Percentiles rank a stretch among this genome's conserved stretches.
Conservation (phyloP, 139 green algal genomes). For the Pseudopediastrum boryanum region DNA sequence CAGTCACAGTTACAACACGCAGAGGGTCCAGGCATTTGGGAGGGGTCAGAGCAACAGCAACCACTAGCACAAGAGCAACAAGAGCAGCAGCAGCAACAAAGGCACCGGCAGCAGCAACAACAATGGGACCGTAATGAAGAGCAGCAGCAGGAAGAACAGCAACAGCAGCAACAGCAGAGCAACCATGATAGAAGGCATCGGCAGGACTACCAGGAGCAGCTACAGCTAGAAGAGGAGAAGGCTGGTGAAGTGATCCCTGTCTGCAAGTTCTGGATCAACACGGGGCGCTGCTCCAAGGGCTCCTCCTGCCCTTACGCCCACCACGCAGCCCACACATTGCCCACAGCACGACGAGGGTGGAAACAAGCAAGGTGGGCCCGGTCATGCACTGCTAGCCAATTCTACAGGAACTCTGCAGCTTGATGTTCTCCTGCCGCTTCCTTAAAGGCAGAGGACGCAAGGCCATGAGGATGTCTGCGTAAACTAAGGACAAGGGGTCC, state of each 20-base stretch:
- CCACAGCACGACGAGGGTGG: too few relatives aligned
- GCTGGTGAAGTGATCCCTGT: background rate
- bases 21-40: too few relatives aligned
- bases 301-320: slow-evolving; percentile 52
- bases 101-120: background rate
- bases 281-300: slow-evolving; percentile 51
- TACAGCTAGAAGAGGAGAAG: background rate
- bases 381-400: too few relatives aligned
- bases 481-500: too few relatives aligned
- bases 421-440: too few relatives aligned
- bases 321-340: too few relatives aligned
- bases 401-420: too few relatives aligned
- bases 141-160: background rate
- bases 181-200: background rate
- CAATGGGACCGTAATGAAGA: background rate
- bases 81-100: slow-evolving; percentile 3
- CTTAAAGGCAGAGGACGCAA: too few relatives aligned
- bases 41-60: too few relatives aligned
- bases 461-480: too few relatives aligned
- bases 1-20: background rate
- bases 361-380: too few relatives aligned
- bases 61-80: background rate
- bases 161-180: background rate
- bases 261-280: slow-evolving; percentile 71
- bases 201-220: background rate